phyloP scores from a whole-genome alignment of 331 rosid genomes.

The Telfairia occidentalis region DNA sequence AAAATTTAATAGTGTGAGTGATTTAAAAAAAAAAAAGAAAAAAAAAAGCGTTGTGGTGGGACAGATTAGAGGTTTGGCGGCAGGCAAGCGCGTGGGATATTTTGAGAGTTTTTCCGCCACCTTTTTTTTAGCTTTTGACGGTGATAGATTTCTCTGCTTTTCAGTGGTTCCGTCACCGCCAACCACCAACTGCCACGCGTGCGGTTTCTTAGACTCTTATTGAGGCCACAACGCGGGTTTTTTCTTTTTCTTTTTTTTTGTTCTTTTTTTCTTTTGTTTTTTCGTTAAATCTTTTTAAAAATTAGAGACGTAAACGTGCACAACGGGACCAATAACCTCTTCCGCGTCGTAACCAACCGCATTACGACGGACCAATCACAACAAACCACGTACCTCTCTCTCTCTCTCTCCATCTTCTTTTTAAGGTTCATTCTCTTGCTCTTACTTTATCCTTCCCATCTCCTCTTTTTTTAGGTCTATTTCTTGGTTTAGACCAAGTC shows the following conservation, averaged over 20 bases:
- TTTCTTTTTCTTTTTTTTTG: not conserved
- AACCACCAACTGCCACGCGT: conserved; percentile 16
- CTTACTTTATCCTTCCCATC: not conserved
- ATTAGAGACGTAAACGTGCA: conserved; percentile 11
- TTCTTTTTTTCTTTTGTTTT: not conserved
- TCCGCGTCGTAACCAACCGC: conserved; percentile 12
- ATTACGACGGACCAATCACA: not conserved
- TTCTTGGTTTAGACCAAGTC: not conserved
- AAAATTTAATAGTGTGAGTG: too few relatives aligned
- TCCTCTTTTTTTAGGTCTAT: not conserved
- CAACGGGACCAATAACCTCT: conserved; percentile 9
- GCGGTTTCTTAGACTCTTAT: conserved; percentile 7
- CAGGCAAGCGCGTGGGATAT: conserved; percentile 13
- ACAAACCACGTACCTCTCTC: not conserved
- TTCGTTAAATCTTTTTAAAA: not conserved
- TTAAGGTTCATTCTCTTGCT: not conserved
- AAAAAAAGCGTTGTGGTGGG: too few relatives aligned
- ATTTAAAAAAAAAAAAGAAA: too few relatives aligned
- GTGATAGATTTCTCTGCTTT: not conserved
- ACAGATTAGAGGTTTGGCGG: not conserved
- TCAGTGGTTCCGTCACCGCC: conserved; percentile 4
- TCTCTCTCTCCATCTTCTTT: not conserved
- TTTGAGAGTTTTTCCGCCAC: not conserved
- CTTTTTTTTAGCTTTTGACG: not conserved
- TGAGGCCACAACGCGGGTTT: conserved; percentile 12